These are phyloP conservation scores for Isatis tinctoria DNA, from an alignment of 345 rosid genomes.

Conservation along the genomic window DNA sequence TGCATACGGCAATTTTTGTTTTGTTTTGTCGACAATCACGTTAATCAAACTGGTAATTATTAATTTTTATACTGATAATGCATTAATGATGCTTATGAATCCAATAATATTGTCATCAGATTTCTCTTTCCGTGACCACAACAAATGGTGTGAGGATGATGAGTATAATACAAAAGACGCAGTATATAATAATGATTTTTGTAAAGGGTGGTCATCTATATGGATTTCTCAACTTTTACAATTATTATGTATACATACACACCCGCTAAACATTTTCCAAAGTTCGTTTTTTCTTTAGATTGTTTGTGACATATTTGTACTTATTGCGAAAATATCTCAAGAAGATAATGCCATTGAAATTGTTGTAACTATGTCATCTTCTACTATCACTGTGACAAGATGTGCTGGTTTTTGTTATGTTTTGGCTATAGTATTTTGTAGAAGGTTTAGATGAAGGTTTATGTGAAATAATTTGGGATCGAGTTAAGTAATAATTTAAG, in stretches of 20 bases:
- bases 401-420: neutral
- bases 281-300: neutral
- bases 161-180: neutral
- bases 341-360: neutral
- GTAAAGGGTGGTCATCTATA: constrained; percentile 11
- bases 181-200: neutral
- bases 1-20: constrained; percentile 10
- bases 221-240: neutral
- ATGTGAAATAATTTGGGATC: neutral
- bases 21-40: neutral
- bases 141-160: neutral
- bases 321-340: neutral
- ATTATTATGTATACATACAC: neutral
- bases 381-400: neutral
- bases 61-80: neutral
- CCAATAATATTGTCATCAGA: constrained; percentile 8
- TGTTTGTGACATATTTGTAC: neutral
- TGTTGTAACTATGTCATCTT: neutral
- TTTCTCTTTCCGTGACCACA: constrained; percentile 23
- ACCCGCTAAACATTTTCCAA: neutral
- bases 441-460: neutral
- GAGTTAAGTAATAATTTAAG: neutral
- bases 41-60: constrained; percentile 10
- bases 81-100: neutral
- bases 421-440: neutral